Conservation (phyloP, 2,329 filamentous ascomycete genomes). For the Blastomyces parvus region DNA sequence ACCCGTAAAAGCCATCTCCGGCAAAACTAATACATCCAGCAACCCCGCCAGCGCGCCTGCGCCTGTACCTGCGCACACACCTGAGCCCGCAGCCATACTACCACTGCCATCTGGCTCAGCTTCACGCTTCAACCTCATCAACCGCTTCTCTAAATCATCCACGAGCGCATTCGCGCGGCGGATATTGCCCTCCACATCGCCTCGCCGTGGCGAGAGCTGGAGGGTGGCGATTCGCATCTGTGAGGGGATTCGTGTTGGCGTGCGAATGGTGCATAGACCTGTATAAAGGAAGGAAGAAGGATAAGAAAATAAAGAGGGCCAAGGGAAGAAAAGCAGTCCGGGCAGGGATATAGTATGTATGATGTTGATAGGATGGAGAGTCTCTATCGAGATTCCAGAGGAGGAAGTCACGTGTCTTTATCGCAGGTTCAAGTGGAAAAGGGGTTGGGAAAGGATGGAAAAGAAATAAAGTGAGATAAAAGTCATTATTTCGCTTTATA, state of each 20-base stretch:
- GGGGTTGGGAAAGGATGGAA: no score
- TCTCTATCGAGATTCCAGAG: no score
- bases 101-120: slow-evolving; percentile 15
- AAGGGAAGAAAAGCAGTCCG: not conserved
- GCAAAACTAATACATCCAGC: slow-evolving; percentile 51
- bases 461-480: no score
- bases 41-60: slow-evolving; percentile 14
- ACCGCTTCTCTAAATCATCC: slow-evolving; percentile 15
- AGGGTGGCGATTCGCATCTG: slow-evolving; percentile 41
- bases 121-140: slow-evolving; percentile 10
- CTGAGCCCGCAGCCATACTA: not conserved
- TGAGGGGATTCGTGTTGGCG: not conserved
- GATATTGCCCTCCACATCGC: slow-evolving; percentile 39
- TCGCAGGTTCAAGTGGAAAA: no score
- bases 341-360: no score
- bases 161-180: slow-evolving; percentile 35
- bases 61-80: no score
- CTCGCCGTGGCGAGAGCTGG: slow-evolving; percentile 37
- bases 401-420: no score
- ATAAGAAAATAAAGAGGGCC: not conserved
- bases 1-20: slow-evolving; percentile 55
- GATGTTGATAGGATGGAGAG: no score
- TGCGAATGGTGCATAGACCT: not conserved
- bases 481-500: no score
- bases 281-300: not conserved